These are phyloP conservation scores for Parietaria judaica DNA, from an alignment of 306 rosid species.

Conservation along the genomic window DNA sequence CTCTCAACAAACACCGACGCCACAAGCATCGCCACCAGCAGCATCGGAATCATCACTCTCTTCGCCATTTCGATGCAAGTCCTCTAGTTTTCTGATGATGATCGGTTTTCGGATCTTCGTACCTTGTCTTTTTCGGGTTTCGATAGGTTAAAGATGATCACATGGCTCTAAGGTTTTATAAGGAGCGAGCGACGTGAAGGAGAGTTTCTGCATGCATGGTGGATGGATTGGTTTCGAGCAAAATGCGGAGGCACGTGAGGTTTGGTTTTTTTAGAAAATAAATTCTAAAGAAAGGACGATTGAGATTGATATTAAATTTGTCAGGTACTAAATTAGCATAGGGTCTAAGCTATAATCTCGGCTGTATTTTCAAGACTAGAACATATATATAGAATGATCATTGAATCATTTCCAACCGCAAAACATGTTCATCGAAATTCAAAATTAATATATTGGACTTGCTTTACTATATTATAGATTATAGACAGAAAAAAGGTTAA, in stretches of 20 bases:
- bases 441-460: too few species aligned
- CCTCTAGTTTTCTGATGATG: too few species aligned
- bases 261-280: not conserved
- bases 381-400: too few species aligned
- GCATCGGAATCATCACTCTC: not conserved
- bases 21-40: constrained; percentile 23
- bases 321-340: too few species aligned
- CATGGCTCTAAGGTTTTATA: constrained; percentile 4
- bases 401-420: too few species aligned
- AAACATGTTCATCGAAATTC: too few species aligned
- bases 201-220: not conserved
- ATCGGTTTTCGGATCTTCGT: not conserved
- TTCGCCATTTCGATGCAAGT: constrained; percentile 6
- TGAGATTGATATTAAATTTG: not conserved
- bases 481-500: too few species aligned
- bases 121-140: not conserved
- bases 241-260: not conserved
- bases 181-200: constrained; percentile 19
- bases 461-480: too few species aligned
- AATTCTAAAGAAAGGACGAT: not conserved
- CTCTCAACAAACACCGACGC: constrained; percentile 6
- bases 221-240: too few species aligned
- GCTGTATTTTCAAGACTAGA: too few species aligned
- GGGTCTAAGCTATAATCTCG: too few species aligned
- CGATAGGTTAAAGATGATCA: not conserved